Percentiles rank a stretch among this genome's conserved stretches.
Evolutionary conservation across 495 filamentous ascomycete species (phyloP).

Genomic region (Amphirosellinia nigrospora): DNA sequence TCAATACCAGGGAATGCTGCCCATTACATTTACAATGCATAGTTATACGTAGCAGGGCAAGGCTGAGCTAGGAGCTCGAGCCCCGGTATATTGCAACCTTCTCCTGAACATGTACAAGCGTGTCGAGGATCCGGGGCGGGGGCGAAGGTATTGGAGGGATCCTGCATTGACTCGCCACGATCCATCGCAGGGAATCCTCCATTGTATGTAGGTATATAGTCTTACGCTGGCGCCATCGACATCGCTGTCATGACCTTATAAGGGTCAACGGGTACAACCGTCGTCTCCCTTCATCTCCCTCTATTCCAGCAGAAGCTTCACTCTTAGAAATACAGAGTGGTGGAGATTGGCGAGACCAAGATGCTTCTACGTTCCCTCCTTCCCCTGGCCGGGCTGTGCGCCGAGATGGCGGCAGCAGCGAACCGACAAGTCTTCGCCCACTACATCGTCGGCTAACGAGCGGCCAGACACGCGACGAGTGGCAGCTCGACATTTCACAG

Average conservation of each 20-base stretch:
- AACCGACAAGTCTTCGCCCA: slow-evolving; percentile 53
- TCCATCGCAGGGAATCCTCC: neutral
- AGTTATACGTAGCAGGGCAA: neutral
- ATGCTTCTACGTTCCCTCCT: slow-evolving; percentile 30
- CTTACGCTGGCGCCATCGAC: slow-evolving; percentile 13
- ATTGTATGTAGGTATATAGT: slow-evolving; percentile 4
- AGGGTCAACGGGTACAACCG: neutral
- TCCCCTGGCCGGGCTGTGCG: slow-evolving; percentile 29
- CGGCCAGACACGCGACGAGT: slow-evolving; percentile 55
- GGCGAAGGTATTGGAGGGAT: neutral
- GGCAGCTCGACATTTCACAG: slow-evolving; percentile 63
- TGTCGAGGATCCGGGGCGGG: neutral
- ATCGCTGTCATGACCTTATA: neutral
- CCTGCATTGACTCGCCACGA: neutral
- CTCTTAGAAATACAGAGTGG: neutral
- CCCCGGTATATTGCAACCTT: neutral
- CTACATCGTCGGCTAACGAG: slow-evolving; percentile 58
- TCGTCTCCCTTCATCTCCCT: neutral
- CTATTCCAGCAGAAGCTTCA: neutral
- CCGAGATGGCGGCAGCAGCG: slow-evolving; percentile 32
- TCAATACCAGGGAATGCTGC: neutral
- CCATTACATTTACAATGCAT: neutral
- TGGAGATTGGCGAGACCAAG: neutral
- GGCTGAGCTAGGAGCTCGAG: slow-evolving; percentile 6
- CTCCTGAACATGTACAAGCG: slow-evolving; percentile 1